Percentiles rank a stretch among this genome's conserved stretches.
These are phyloP conservation scores for Candida sonorensis DNA, from an alignment of 805 yeast genomes.

Conservation along the genomic window DNA sequence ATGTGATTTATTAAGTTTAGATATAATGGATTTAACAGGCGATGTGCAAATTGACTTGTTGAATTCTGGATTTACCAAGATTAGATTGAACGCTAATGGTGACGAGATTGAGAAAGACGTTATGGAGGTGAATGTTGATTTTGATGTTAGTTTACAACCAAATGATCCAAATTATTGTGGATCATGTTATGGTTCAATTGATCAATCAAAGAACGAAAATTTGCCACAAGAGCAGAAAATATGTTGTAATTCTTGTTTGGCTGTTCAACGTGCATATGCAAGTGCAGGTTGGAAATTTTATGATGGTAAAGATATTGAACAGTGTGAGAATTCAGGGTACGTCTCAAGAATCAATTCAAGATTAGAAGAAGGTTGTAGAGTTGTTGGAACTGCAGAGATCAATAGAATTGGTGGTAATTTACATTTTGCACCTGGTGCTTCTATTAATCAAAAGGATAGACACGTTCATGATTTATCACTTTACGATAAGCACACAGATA, in stretches of 20 bases:
- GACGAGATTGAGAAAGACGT: constrained; percentile 32
- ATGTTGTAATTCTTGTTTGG: constrained; percentile 83
- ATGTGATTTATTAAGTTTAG: constrained; percentile 75
- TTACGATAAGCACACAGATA: constrained; percentile 46
- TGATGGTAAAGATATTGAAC: constrained; percentile 82
- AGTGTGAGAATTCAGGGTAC: constrained; percentile 87
- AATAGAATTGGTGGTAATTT: constrained; percentile 85
- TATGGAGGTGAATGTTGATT: constrained; percentile 32
- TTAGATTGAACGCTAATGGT: constrained; percentile 54
- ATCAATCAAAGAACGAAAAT: constrained; percentile 44
- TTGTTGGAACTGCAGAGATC: constrained; percentile 70
- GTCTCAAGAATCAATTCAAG: constrained; percentile 53
- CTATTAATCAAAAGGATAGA: constrained; percentile 47
- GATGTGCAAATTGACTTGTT: constrained; percentile 71
- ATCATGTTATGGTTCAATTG: constrained; percentile 79
- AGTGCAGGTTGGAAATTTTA: constrained; percentile 78
- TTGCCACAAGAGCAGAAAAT: constrained; percentile 33
- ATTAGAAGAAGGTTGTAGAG: constrained; percentile 80
- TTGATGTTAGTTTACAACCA: constrained; percentile 17
- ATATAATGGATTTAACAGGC: constrained; percentile 84
- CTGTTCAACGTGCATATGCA: constrained; percentile 76
- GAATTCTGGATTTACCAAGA: constrained; percentile 64
- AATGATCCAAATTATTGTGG: constrained; percentile 60
- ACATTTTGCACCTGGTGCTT: constrained; percentile 94
- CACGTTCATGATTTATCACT: constrained; percentile 86